Percentiles rank a stretch among this genome's conserved stretches.
Conservation (phyloP, 139 green algal genomes). For the Tetradesmus lagerheimii region DNA sequence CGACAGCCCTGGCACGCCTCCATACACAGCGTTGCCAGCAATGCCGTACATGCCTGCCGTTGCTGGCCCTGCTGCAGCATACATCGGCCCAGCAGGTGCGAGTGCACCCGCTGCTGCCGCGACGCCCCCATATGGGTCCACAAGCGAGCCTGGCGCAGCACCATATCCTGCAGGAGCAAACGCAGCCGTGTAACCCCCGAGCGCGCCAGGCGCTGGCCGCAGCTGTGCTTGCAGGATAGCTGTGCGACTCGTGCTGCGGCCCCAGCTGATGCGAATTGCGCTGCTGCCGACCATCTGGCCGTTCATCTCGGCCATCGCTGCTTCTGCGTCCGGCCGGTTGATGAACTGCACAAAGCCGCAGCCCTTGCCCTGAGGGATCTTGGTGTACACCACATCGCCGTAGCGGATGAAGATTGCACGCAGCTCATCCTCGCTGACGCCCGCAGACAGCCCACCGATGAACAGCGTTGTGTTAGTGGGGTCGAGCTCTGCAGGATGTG, state of each 20-base stretch:
- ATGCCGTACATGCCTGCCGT: not conserved
- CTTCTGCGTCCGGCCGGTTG: constrained; percentile 74
- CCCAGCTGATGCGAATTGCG: constrained; percentile 71
- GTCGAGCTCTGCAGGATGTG: constrained; percentile 73
- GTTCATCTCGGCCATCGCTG: constrained; percentile 83
- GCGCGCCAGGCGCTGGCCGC: not conserved
- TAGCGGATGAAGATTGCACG: constrained; percentile 79
- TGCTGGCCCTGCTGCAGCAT: not conserved
- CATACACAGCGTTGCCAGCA: not conserved
- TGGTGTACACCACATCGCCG: constrained; percentile 94
- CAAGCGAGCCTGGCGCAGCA: not conserved
- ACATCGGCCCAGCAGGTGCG: not conserved
- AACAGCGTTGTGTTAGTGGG: constrained; percentile 94
- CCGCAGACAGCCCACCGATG: constrained; percentile 77
- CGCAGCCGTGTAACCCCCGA: not conserved
- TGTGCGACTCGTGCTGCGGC: constrained; percentile 57
- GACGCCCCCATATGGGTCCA: constrained; percentile 11
- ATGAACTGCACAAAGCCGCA: constrained; percentile 98
- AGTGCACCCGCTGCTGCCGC: not conserved
- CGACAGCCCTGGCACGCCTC: not conserved
- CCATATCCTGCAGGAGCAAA: not conserved
- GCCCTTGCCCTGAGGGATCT: constrained; percentile 94
- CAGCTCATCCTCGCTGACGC: constrained; percentile 85
- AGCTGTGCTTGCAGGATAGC: constrained; percentile 2
- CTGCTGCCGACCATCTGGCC: constrained; percentile 70